Percentiles rank a stretch among this genome's conserved stretches.
Evolutionary conservation across 192 early-diverging fungal genomes (phyloP).

Genomic region (Podila epigama): DNA sequence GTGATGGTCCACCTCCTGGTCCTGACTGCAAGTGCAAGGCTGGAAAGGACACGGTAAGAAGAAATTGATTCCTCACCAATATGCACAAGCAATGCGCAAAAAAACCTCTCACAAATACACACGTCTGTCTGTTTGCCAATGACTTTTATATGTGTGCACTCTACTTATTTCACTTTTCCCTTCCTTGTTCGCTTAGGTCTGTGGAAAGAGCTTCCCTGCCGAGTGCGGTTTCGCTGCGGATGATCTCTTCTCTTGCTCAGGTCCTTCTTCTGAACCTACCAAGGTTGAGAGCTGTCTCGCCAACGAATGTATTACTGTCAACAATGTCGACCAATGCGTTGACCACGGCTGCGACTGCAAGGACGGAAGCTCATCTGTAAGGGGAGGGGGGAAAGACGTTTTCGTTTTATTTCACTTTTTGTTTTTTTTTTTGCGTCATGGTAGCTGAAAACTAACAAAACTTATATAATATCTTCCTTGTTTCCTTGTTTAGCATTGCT

Average conservation of each 20-base stretch:
- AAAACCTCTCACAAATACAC: too few species aligned
- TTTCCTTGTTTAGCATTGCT: too few species aligned
- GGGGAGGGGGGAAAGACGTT: too few species aligned
- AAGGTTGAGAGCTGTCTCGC: not conserved
- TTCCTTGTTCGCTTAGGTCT: too few species aligned
- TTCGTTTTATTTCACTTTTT: too few species aligned
- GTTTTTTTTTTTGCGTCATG: too few species aligned
- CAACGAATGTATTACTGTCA: not conserved
- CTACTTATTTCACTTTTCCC: too few species aligned
- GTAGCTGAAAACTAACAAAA: too few species aligned
- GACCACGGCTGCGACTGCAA: not conserved
- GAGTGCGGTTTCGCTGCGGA: not conserved
- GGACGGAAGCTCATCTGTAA: not conserved
- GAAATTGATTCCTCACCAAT: too few species aligned
- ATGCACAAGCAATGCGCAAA: too few species aligned
- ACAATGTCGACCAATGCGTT: not conserved
- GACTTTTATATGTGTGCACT: not conserved
- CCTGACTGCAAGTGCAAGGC: slow-evolving; percentile 1
- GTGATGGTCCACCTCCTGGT: not conserved
- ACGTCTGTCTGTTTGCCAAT: not conserved
- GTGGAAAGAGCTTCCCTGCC: not conserved
- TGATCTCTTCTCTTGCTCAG: not conserved
- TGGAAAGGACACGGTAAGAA: not conserved
- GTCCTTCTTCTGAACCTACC: not conserved
- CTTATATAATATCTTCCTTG: too few species aligned